These are phyloP conservation scores for Phialophora macrospora DNA, from an alignment of 2,329 filamentous ascomycete species.

Conservation along the genomic window DNA sequence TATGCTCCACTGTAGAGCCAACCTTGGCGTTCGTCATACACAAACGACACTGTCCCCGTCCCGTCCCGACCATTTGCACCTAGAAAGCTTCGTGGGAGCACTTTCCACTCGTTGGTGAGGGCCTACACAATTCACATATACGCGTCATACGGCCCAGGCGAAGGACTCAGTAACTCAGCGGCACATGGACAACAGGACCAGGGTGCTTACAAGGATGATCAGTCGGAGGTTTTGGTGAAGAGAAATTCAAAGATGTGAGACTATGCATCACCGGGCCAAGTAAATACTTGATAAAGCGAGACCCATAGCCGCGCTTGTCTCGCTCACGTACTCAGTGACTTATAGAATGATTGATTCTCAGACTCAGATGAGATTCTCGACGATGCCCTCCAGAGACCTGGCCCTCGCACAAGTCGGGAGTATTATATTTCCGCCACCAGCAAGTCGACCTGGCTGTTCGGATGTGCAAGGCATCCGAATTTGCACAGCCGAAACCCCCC, in stretches of 20 bases:
- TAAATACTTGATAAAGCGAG: background rate
- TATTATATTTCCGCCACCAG: background rate
- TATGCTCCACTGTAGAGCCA: background rate
- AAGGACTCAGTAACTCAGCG: too few relatives aligned
- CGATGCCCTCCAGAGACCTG: background rate
- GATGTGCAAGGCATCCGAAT: background rate
- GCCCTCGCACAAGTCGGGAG: background rate
- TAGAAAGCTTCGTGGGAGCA: too few relatives aligned
- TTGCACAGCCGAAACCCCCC: background rate
- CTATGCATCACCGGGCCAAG: background rate
- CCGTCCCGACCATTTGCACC: too few relatives aligned
- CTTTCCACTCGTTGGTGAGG: too few relatives aligned
- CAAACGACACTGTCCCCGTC: too few relatives aligned
- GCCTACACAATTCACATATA: too few relatives aligned
- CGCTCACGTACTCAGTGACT: background rate
- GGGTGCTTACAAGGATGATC: too few relatives aligned
- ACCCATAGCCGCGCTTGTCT: background rate
- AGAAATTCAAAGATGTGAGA: background rate
- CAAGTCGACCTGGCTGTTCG: background rate
- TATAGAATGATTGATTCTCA: constrained; percentile 1
- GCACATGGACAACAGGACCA: too few relatives aligned
- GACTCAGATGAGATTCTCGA: background rate
- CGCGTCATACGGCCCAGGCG: too few relatives aligned
- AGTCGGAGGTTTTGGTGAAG: too few relatives aligned
- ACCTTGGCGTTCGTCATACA: too few relatives aligned